Percentiles rank a stretch among this genome's conserved stretches.
Evolutionary conservation across 2,329 filamentous ascomycete species (phyloP).

Genomic region (Plectosphaerella plurivora): DNA sequence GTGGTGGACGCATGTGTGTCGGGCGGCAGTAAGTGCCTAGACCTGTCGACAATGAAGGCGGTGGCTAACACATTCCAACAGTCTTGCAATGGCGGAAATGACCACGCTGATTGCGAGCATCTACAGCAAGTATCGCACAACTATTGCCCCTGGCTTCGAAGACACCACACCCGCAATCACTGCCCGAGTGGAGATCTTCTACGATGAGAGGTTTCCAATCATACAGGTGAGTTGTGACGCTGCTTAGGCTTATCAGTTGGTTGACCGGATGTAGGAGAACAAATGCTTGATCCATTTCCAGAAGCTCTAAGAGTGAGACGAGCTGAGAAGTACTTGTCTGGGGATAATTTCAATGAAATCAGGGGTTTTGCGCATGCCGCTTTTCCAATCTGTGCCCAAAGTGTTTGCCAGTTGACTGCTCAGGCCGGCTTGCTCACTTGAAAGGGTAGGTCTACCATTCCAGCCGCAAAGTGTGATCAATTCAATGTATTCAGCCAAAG

Average conservation of each 20-base stretch:
- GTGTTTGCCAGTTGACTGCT: too few relatives aligned
- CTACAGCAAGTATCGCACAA: conserved; percentile 6
- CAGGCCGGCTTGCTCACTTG: too few relatives aligned
- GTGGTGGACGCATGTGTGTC: conserved; percentile 12
- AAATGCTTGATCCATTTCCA: not conserved
- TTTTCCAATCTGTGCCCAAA: too few relatives aligned
- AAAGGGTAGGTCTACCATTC: too few relatives aligned
- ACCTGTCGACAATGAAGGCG: not conserved
- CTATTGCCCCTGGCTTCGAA: conserved; percentile 5
- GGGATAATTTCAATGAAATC: too few relatives aligned
- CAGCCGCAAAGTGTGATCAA: too few relatives aligned
- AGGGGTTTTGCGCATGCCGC: too few relatives aligned
- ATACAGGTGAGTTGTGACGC: not conserved
- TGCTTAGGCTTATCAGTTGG: not conserved
- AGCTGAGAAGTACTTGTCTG: too few relatives aligned
- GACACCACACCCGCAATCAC: conserved; percentile 8
- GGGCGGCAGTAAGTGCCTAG: conserved; percentile 9
- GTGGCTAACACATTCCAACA: not conserved
- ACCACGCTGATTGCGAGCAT: conserved; percentile 8
- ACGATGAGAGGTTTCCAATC: conserved; percentile 3
- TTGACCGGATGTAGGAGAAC: not conserved
- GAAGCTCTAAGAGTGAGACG: not conserved
- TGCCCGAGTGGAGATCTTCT: conserved; percentile 9
- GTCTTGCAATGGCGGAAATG: conserved; percentile 13
- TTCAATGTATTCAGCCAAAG: too few relatives aligned